Base-by-base conservation (phyloP, 495 filamentous ascomycete species). In the Daldinia bambusicola region DNA sequence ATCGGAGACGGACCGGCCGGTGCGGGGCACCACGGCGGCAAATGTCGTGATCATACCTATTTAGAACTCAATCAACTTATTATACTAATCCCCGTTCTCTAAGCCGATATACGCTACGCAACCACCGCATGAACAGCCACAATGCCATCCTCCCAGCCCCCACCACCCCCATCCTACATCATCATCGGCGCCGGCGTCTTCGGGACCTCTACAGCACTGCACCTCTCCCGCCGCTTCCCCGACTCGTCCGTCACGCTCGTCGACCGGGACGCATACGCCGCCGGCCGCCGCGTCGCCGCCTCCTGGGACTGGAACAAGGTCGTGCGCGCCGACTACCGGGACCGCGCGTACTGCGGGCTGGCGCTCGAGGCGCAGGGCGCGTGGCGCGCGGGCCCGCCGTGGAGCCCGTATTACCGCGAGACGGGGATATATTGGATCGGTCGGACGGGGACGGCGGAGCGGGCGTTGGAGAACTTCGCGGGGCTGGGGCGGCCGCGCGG, bases 221-320 rank as follows among this genome's bases (percentile, higher is more conserved):
- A 89, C 69, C 83, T 91, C 4, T 83, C 83, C 69, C 79, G 79
- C 45, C 77, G 76, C 45, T 82, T 84, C 72, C 85, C 87, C 31
- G 67, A 78, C 69, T 81, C 85, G 2, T 79, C 77, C 2, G 76
- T 90, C n/a, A 86, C 81, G 0, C 79, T 92, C 2, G 71, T 91
- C 55, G 89, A 92, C 74, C 83, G 89, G 10, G 74, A 85, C 76
- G 74, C 80, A 55, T 83, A 83, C 61, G 74, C 72, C 12, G 75
- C 76, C 2, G 78, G 64, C 65, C 77, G 45, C 71, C 83, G 66
- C 72, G 79, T 70, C 37, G 88, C 86, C 20, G 89, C 89, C 26
- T 90, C 89, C 1, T 86, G 85, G 81, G 89, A 91, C 77, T 87
- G 86, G 81, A 91, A 90, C 73, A 90, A 91, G 70, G 86, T 90